Evolutionary conservation across 139 green algal genomes (phyloP).

Genomic region (Chlamydomonas asymmetrica): DNA sequence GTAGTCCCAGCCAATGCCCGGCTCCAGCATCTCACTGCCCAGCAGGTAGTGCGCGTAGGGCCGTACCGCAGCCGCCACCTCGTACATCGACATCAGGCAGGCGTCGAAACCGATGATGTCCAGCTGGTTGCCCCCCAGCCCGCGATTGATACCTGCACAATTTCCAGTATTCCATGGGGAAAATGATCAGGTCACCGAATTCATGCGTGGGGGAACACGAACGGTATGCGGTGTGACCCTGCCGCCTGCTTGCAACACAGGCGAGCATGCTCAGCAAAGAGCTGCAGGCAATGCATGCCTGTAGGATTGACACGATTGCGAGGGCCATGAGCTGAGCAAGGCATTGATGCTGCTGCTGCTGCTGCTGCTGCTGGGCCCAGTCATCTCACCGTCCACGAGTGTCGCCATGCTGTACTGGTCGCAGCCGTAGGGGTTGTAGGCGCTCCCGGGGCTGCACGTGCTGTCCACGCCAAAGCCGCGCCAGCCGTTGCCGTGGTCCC

Average conservation of each 20-base stretch:
- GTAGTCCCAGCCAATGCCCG: conserved; percentile 57
- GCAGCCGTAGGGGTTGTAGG: conserved; percentile 17
- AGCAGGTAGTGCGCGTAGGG: conserved; percentile 26
- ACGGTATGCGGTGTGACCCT: too few relatives aligned
- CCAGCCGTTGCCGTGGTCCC: conserved; percentile 53
- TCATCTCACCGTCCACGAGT: conserved; percentile 8
- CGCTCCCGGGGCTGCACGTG: conserved; percentile 23
- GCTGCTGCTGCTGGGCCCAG: too few relatives aligned
- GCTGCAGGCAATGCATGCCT: too few relatives aligned
- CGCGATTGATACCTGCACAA: conserved; percentile 6
- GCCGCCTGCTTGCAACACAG: too few relatives aligned
- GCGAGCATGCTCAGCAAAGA: too few relatives aligned
- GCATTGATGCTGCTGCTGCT: too few relatives aligned
- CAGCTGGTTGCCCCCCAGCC: conserved; percentile 18
- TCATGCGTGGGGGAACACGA: too few relatives aligned
- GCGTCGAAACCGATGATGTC: conserved; percentile 60
- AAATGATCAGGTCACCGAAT: too few relatives aligned
- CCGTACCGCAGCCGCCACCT: conserved; percentile 13
- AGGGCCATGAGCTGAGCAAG: too few relatives aligned
- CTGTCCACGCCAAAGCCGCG: conserved; percentile 45
- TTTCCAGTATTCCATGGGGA: not conserved
- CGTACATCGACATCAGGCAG: conserved; percentile 53
- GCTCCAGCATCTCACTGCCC: conserved; percentile 49
- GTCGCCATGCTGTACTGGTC: conserved; percentile 27
- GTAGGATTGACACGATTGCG: too few relatives aligned